Evolutionary conservation across 768 basidiomycete species (phyloP).

Genomic region (Amanita molliuscula): DNA sequence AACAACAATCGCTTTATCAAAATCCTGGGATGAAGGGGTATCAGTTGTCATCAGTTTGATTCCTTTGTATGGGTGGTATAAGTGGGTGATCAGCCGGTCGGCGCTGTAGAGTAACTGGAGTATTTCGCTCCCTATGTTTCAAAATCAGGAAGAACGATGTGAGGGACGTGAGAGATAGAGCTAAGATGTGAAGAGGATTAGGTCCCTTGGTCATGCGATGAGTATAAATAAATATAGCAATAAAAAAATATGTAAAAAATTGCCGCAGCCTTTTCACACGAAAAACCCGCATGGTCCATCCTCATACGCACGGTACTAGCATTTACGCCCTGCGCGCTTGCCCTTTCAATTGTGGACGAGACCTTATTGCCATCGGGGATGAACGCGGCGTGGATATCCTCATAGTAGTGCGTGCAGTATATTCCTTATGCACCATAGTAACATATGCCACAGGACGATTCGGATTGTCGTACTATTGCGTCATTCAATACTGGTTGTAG

Average conservation of each 20-base stretch:
- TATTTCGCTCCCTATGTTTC: slow-evolving; percentile 42
- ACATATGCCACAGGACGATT: slow-evolving; percentile 23
- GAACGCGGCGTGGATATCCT: slow-evolving; percentile 59
- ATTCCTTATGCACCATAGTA: slow-evolving; percentile 7
- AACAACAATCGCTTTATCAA: slow-evolving; percentile 83
- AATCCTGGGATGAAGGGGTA: slow-evolving; percentile 17
- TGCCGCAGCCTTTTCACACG: no score
- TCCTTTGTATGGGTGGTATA: slow-evolving; percentile 43
- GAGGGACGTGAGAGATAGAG: slow-evolving; percentile 45
- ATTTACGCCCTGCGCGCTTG: slow-evolving; percentile 57
- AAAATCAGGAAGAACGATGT: slow-evolving; percentile 45
- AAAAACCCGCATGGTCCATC: slow-evolving; percentile 38
- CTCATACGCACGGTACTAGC: slow-evolving; percentile 47
- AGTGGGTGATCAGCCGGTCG: slow-evolving; percentile 57
- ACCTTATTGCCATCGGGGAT: slow-evolving; percentile 66
- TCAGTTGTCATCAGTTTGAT: neutral
- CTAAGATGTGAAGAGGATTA: slow-evolving; percentile 54
- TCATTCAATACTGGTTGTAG: slow-evolving; percentile 65
- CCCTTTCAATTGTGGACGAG: slow-evolving; percentile 50
- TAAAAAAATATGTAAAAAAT: neutral
- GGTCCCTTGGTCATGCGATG: slow-evolving; percentile 26
- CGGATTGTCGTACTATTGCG: slow-evolving; percentile 42
- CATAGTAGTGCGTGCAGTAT: slow-evolving; percentile 39
- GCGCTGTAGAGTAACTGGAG: slow-evolving; percentile 52
- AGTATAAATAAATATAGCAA: slow-evolving; percentile 1